These are phyloP conservation scores for Flaveria robusta DNA, from an alignment of 129 eudicot genomes.

Conservation along the genomic window DNA sequence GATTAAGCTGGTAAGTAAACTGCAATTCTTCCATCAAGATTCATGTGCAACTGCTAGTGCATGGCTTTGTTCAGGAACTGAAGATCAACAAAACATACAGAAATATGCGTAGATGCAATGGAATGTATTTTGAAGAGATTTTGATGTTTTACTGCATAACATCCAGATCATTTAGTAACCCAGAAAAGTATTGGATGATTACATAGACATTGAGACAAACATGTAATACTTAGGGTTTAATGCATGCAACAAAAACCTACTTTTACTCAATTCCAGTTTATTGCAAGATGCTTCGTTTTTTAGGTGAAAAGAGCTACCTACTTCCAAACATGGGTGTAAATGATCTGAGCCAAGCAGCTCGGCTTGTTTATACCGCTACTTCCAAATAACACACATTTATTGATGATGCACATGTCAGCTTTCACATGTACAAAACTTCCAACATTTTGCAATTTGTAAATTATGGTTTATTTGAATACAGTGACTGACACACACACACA, in stretches of 20 bases:
- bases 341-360: neutral
- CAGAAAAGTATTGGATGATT: neutral
- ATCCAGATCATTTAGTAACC: neutral
- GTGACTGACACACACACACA: neutral
- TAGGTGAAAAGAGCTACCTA: neutral
- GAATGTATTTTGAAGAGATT: neutral
- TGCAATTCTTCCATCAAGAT: neutral
- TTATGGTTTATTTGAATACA: neutral
- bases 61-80: neutral
- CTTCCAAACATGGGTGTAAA: no score
- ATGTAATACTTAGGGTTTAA: no score
- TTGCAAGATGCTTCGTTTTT: neutral
- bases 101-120: neutral
- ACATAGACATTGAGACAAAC: no score
- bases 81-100: neutral
- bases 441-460: neutral
- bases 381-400: neutral
- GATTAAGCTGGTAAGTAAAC: neutral
- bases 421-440: neutral
- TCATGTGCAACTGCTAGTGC: neutral
- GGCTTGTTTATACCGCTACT: neutral
- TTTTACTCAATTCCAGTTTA: neutral
- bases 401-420: slow-evolving; percentile 4
- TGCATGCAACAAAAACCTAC: neutral
- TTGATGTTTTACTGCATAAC: neutral